A percentile compares a stretch with the other conserved stretches of the same genome.
These are phyloP conservation scores for Blastomyces gilchristii DNA, from an alignment of 2,329 filamentous ascomycete species.

Conservation along the genomic window DNA sequence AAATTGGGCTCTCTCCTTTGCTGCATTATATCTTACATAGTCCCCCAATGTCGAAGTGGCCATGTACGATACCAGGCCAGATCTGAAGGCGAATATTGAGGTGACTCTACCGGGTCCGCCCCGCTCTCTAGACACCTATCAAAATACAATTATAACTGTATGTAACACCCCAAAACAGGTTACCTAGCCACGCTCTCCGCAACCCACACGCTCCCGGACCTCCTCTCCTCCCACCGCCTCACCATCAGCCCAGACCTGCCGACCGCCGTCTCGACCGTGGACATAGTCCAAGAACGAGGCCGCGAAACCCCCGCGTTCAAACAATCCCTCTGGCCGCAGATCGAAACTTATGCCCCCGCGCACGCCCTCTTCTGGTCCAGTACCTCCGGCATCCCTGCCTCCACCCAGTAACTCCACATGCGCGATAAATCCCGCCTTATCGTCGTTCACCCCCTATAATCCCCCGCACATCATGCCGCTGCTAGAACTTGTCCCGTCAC, in stretches of 20 bases:
- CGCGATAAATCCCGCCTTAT: constrained; percentile 38
- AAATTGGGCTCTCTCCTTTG: constrained; percentile 48
- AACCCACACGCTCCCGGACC: constrained; percentile 16
- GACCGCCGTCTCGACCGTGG: constrained; percentile 37
- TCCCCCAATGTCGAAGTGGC: constrained; percentile 30
- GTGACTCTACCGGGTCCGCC: constrained; percentile 1
- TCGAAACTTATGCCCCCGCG: constrained; percentile 38
- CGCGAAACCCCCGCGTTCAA: constrained; percentile 47
- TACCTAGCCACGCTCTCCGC: constrained; percentile 1
- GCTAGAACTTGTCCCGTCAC: constrained; percentile 47
- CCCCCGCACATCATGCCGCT: constrained; percentile 53
- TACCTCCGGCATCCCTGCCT: constrained; percentile 49
- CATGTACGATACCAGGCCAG: constrained; percentile 43
- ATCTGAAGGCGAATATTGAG: constrained; percentile 37
- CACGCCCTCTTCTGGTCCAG: constrained; percentile 47
- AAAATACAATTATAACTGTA: not conserved
- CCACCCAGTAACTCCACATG: constrained; percentile 38
- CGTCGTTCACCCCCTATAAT: constrained; percentile 52
- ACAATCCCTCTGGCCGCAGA: constrained; percentile 40
- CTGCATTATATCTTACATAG: constrained; percentile 43
- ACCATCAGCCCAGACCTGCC: constrained; percentile 25
- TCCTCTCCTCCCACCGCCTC: constrained; percentile 25
- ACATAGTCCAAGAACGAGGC: constrained; percentile 51
- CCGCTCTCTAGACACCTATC: constrained; percentile 10
- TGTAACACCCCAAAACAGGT: constrained; percentile 20